Evolutionary conservation across 2,329 filamentous ascomycete genomes (phyloP).

Genomic region (Sordariomycetes sp.): DNA sequence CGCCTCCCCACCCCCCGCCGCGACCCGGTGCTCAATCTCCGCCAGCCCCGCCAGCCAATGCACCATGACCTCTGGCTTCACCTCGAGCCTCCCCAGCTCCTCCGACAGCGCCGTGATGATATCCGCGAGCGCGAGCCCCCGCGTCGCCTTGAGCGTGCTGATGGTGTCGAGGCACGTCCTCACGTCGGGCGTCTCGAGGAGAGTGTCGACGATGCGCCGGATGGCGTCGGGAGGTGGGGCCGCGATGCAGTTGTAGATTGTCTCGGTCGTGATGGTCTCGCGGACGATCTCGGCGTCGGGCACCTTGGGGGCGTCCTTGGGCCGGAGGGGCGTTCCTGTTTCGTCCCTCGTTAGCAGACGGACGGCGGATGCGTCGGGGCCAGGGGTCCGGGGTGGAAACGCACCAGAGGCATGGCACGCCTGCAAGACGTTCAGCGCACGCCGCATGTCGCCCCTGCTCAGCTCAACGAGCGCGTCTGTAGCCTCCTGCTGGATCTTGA

Average conservation of each 20-base stretch:
- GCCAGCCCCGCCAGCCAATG: slow-evolving; percentile 85
- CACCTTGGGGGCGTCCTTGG: slow-evolving; percentile 44
- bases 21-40: slow-evolving; percentile 83
- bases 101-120: slow-evolving; percentile 81
- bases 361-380: not conserved
- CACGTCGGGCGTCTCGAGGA: slow-evolving; percentile 76
- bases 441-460: slow-evolving; percentile 91
- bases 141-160: slow-evolving; percentile 71
- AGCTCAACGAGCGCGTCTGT: slow-evolving; percentile 72
- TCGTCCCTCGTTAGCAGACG: not conserved
- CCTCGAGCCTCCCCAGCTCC: slow-evolving; percentile 70
- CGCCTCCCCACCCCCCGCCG: slow-evolving; percentile 72
- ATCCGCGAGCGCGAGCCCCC: slow-evolving; percentile 83
- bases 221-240: slow-evolving; percentile 87
- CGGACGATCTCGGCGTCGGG: slow-evolving; percentile 54
- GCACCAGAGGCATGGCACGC: slow-evolving; percentile 89
- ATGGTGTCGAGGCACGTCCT: slow-evolving; percentile 80
- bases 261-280: slow-evolving; percentile 74
- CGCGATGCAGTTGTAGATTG: slow-evolving; percentile 95
- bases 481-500: slow-evolving; percentile 72
- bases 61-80: slow-evolving; percentile 75
- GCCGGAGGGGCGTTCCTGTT: slow-evolving; percentile 52
- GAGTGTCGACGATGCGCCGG: slow-evolving; percentile 66
- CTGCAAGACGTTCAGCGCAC: slow-evolving; percentile 88
- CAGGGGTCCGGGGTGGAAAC: slow-evolving; percentile 11